Percentiles rank a stretch among this genome's conserved stretches.
Evolutionary conservation across 1,139 yeast genomes (phyloP).

Genomic region (Protomyces arabidopsidicola): DNA sequence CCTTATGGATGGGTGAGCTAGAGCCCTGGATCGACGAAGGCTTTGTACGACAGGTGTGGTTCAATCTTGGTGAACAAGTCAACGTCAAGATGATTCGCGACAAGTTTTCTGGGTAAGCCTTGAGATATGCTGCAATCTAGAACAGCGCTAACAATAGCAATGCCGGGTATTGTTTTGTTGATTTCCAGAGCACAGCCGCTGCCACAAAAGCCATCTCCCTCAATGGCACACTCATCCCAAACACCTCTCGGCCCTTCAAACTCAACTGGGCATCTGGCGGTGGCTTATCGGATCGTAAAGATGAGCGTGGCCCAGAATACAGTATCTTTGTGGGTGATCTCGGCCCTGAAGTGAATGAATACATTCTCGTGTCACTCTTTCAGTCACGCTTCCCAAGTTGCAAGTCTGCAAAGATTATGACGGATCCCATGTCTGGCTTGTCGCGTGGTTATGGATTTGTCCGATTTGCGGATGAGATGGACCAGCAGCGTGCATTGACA

Average conservation of each 20-base stretch:
- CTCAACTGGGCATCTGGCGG: slow-evolving; percentile 86
- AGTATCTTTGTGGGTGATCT: slow-evolving; percentile 86
- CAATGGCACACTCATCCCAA: slow-evolving; percentile 68
- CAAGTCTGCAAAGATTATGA: slow-evolving; percentile 81
- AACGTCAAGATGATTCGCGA: slow-evolving; percentile 59
- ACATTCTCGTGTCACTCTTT: slow-evolving; percentile 56
- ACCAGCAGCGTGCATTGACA: slow-evolving; percentile 65
- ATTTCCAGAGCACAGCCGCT: slow-evolving; percentile 60
- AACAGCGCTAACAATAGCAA: slow-evolving; percentile 39
- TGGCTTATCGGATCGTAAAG: slow-evolving; percentile 43
- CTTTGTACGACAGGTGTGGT: slow-evolving; percentile 65
- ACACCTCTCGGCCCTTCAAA: slow-evolving; percentile 57
- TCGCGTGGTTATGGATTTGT: slow-evolving; percentile 92
- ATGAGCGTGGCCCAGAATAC: slow-evolving; percentile 50
- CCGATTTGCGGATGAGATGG: slow-evolving; percentile 67
- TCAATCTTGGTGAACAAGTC: slow-evolving; percentile 49
- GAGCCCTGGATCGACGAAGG: slow-evolving; percentile 82
- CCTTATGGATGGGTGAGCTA: slow-evolving; percentile 75
- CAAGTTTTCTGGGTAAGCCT: slow-evolving; percentile 42
- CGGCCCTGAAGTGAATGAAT: slow-evolving; percentile 70
- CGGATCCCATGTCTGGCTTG: slow-evolving; percentile 66
- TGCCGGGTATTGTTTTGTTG: slow-evolving; percentile 83
- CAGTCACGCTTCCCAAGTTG: slow-evolving; percentile 68
- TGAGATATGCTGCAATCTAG: background rate
- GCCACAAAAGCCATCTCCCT: slow-evolving; percentile 64